Evolutionary conservation across 1,284 basidiomycete genomes (phyloP).

Genomic region (Cryptococcus sp.): DNA sequence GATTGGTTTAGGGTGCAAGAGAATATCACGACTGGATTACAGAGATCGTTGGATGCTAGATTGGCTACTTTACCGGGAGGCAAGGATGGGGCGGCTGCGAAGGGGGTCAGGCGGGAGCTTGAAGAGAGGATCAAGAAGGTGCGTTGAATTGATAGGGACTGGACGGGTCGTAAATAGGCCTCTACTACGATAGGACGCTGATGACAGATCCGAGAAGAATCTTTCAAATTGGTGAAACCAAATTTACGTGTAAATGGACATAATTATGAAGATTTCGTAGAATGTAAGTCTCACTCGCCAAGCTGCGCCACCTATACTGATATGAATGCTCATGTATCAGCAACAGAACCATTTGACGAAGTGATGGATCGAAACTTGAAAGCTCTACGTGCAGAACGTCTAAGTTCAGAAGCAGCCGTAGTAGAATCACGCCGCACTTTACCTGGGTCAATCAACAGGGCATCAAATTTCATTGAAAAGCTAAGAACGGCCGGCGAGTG

Average conservation of each 20-base stretch:
- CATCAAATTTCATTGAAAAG: slow-evolving; percentile 53
- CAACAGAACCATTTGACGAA: slow-evolving; percentile 74
- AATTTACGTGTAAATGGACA: slow-evolving; percentile 76
- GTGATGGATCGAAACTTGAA: slow-evolving; percentile 67
- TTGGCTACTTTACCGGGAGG: slow-evolving; percentile 37
- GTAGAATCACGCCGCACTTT: slow-evolving; percentile 59
- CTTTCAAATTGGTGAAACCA: slow-evolving; percentile 61
- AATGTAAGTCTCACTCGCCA: slow-evolving; percentile 33
- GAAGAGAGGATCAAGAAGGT: slow-evolving; percentile 36
- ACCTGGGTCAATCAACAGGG: slow-evolving; percentile 55
- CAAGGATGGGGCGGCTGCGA: slow-evolving; percentile 26
- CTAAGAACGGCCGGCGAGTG: slow-evolving; percentile 51
- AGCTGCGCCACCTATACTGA: too few species aligned
- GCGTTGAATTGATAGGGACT: too few species aligned
- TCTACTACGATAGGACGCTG: slow-evolving; percentile 1
- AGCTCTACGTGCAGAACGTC: slow-evolving; percentile 61
- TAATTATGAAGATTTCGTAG: slow-evolving; percentile 62
- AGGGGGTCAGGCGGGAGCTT: slow-evolving; percentile 31
- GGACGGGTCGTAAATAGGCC: too few species aligned
- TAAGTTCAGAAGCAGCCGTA: slow-evolving; percentile 64
- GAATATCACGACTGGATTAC: slow-evolving; percentile 27
- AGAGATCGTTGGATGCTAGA: slow-evolving; percentile 27
- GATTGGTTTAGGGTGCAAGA: slow-evolving; percentile 41
- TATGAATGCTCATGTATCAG: slow-evolving; percentile 49
- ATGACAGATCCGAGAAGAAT: slow-evolving; percentile 36